Evolutionary conservation across 495 filamentous ascomycete genomes (phyloP).

Genomic region (Hamigera avellanea): DNA sequence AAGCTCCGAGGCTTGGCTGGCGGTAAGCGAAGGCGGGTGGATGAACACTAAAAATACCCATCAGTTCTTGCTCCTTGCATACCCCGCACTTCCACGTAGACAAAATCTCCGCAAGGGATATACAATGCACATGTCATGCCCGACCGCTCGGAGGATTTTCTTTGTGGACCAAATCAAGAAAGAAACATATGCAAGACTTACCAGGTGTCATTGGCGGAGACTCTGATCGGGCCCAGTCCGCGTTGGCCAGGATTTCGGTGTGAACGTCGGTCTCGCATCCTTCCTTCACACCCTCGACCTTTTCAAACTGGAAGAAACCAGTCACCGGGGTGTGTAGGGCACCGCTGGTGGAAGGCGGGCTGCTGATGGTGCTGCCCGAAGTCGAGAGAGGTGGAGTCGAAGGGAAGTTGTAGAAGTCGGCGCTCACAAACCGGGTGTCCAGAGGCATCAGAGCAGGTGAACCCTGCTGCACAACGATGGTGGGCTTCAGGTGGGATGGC

Average conservation of each 20-base stretch:
- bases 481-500: slow-evolving; percentile 61
- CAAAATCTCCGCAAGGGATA: no score
- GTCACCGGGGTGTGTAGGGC: slow-evolving; percentile 72
- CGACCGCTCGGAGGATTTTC: no score
- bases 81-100: no score
- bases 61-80: no score
- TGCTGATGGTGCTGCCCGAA: slow-evolving; percentile 73
- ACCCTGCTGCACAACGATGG: slow-evolving; percentile 59
- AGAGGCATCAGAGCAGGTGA: slow-evolving; percentile 62
- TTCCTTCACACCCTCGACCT: slow-evolving; percentile 70
- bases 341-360: slow-evolving; percentile 68
- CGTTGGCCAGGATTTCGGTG: slow-evolving; percentile 62
- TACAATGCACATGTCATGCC: background rate
- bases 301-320: slow-evolving; percentile 63
- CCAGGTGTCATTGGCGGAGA: slow-evolving; percentile 91
- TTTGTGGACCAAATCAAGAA: slow-evolving; percentile 4
- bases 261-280: slow-evolving; percentile 65
- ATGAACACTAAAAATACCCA: slow-evolving; percentile 54
- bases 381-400: slow-evolving; percentile 83
- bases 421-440: slow-evolving; percentile 62
- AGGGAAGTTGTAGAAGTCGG: slow-evolving; percentile 64
- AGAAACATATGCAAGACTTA: slow-evolving; percentile 40
- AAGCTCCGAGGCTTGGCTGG: slow-evolving; percentile 56
- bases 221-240: slow-evolving; percentile 62
- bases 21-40: slow-evolving; percentile 56